Conservation (phyloP, 2,329 filamentous ascomycete species). For the Allantophomopsis cytisporea region DNA sequence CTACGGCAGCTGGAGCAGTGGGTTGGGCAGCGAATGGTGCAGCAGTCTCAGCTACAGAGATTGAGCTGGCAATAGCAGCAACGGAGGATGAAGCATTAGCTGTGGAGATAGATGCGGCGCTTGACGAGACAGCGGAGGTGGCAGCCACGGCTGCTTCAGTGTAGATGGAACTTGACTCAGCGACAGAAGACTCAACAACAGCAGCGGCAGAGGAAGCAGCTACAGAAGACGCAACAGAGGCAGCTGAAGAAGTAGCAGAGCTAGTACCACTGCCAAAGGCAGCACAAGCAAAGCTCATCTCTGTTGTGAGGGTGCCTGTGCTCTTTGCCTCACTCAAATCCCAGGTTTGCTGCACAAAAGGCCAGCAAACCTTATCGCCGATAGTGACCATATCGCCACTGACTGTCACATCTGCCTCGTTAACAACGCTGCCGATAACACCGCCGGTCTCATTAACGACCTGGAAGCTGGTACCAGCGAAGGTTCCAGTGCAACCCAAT, state of each 20-base stretch:
- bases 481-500: slow-evolving; percentile 45
- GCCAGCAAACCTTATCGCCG: slow-evolving; percentile 48
- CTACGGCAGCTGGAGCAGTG: no score
- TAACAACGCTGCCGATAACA: slow-evolving; percentile 34
- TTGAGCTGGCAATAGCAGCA: no score
- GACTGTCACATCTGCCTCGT: slow-evolving; percentile 38
- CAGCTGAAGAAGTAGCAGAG: slow-evolving; percentile 1
- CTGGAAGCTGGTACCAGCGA: slow-evolving; percentile 45
- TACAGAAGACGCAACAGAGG: background rate
- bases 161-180: no score
- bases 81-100: no score
- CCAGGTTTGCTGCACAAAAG: slow-evolving; percentile 43
- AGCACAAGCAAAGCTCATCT: slow-evolving; percentile 39
- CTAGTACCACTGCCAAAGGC: slow-evolving; percentile 1
- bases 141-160: no score
- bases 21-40: no score
- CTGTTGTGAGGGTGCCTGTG: slow-evolving; percentile 17
- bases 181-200: no score
- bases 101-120: no score
- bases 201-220: background rate
- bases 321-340: slow-evolving; percentile 20
- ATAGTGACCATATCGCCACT: slow-evolving; percentile 47
- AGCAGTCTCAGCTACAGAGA: no score
- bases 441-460: slow-evolving; percentile 34
- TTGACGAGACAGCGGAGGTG: no score